Evolutionary conservation across 2,329 filamentous ascomycete genomes (phyloP).

Genomic region (Zymoseptoria tritici): DNA sequence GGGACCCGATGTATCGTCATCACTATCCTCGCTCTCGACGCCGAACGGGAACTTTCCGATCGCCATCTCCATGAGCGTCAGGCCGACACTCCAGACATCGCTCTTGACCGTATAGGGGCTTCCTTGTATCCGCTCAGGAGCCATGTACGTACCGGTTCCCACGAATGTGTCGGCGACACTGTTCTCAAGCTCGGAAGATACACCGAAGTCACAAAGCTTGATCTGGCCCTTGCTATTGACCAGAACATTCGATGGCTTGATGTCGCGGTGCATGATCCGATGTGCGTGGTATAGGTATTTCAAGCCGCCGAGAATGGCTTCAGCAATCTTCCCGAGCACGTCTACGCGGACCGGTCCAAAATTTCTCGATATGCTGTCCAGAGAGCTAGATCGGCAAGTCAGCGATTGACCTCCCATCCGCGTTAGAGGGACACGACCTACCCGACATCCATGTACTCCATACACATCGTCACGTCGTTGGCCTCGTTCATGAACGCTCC

Average conservation of each 20-base stretch:
- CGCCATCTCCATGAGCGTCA: constrained; percentile 92
- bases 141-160: constrained; percentile 98
- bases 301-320: constrained; percentile 85
- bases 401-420: constrained; percentile 6
- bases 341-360: constrained; percentile 95
- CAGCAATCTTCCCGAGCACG: constrained; percentile 93
- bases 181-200: constrained; percentile 96
- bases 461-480: constrained; percentile 98
- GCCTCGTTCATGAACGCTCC: constrained; percentile 94
- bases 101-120: constrained; percentile 97
- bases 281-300: constrained; percentile 93
- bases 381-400: constrained; percentile 52
- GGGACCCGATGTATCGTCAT: constrained; percentile 60
- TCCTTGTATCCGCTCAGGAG: constrained; percentile 93
- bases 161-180: constrained; percentile 98
- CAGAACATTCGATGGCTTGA: constrained; percentile 96
- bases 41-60: constrained; percentile 96
- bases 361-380: constrained; percentile 87
- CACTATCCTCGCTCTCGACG: constrained; percentile 73
- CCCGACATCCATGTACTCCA: constrained; percentile 99
- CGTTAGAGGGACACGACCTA: constrained; percentile 44
- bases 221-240: constrained; percentile 91
- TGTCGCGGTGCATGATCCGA: constrained; percentile 97
- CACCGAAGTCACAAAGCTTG: constrained; percentile 97
- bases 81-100: constrained; percentile 96